phyloP scores from a whole-genome alignment of 78 protist species.

The slime mould (Dictyostelium discoideum) region dicty_2.7 NC_007091.3:4447001-4447500 shows the following conservation, averaged over 20 bases:
- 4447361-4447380: conserved; percentile 26
- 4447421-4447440: conserved; percentile 80
- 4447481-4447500: too few species aligned
- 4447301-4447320: background rate
- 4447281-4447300: background rate
- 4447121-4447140: conserved; percentile 92
- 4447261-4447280: background rate
- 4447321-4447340: background rate
- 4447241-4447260: conserved; percentile 7
- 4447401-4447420: conserved; percentile 24
- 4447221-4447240: too few species aligned
- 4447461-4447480: too few species aligned
- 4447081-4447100: background rate
- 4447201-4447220: too few species aligned
- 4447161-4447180: background rate
- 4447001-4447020: background rate
- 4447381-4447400: conserved; percentile 55
- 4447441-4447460: too few species aligned
- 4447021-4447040: background rate
- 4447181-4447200: too few species aligned
- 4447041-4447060: conserved; percentile 7
- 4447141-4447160: conserved; percentile 85
- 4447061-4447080: conserved; percentile 6
- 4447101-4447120: background rate
- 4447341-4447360: background rate